Evolutionary conservation across 2,329 filamentous ascomycete species (phyloP).

Genomic region (Trichoderma koningii): DNA sequence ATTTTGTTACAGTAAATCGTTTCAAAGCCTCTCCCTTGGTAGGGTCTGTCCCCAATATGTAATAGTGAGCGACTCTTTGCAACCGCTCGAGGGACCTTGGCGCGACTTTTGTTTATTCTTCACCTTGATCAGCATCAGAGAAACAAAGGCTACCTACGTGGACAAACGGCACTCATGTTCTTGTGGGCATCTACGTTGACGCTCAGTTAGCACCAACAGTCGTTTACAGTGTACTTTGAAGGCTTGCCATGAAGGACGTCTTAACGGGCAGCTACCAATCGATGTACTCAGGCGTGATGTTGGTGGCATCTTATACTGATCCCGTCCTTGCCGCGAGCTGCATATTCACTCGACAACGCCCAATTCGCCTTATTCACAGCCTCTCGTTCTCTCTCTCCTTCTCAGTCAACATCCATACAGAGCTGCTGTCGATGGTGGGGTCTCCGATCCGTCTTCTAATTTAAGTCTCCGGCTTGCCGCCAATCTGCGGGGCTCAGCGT

Average conservation of each 20-base stretch:
- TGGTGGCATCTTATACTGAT: neutral
- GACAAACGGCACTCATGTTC: too few species aligned
- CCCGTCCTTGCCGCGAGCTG: neutral
- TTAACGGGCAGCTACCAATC: too few species aligned
- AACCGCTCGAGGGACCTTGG: too few species aligned
- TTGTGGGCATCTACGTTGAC: too few species aligned
- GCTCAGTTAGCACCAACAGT: too few species aligned
- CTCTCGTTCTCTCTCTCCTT: neutral
- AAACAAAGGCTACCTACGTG: neutral
- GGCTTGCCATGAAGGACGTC: too few species aligned
- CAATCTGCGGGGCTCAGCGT: conserved; percentile 14
- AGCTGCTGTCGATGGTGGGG: conserved; percentile 12
- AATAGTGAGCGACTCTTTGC: neutral
- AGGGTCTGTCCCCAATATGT: neutral
- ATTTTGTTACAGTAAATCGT: conserved; percentile 13
- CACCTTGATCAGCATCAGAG: neutral
- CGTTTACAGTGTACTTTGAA: too few species aligned
- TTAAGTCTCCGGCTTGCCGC: conserved; percentile 15
- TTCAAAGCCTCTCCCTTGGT: neutral
- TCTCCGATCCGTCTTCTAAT: conserved; percentile 21
- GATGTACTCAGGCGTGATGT: neutral
- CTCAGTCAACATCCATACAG: neutral
- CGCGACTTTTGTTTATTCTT: neutral
- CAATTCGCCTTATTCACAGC: neutral
- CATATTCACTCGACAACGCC: neutral